phyloP scores from a whole-genome alignment of 495 filamentous ascomycete genomes.

The Penicillium cosmopolitanum region DNA sequence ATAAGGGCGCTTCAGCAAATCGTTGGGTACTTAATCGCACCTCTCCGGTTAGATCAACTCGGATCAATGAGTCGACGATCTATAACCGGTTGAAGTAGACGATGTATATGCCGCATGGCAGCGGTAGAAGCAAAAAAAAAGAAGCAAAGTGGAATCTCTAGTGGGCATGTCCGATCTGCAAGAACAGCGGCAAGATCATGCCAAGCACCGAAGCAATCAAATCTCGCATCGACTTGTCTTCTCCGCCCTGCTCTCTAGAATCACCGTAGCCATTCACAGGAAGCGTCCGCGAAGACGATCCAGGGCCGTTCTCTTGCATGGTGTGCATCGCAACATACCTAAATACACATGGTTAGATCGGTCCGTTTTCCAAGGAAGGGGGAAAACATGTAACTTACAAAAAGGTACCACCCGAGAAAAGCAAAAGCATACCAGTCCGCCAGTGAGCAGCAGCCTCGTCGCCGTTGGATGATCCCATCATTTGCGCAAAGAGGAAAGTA shows the following conservation, averaged over 20 bases:
- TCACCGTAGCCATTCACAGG: slow-evolving; percentile 72
- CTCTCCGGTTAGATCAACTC: background rate
- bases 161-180: slow-evolving; percentile 90
- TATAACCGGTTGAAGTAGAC: background rate
- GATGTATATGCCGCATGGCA: background rate
- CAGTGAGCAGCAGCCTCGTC: slow-evolving; percentile 64
- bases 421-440: slow-evolving; percentile 88
- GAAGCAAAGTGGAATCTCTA: slow-evolving; percentile 36
- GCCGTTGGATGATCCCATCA: slow-evolving; percentile 59
- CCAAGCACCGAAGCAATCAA: slow-evolving; percentile 79
- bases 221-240: slow-evolving; percentile 51
- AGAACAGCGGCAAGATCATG: slow-evolving; percentile 87
- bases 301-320: slow-evolving; percentile 79
- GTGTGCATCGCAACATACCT: slow-evolving; percentile 99
- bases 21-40: background rate
- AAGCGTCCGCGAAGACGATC: slow-evolving; percentile 49
- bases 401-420: slow-evolving; percentile 95
- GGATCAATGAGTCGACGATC: background rate
- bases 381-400: slow-evolving; percentile 61
- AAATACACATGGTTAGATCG: slow-evolving; percentile 16
- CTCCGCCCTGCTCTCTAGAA: slow-evolving; percentile 42
- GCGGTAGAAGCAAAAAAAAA: slow-evolving; percentile 7
- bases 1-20: too few relatives aligned
- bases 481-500: slow-evolving; percentile 78
- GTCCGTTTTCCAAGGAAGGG: background rate